Percentiles rank a stretch among this genome's conserved stretches.
Conservation (phyloP, 805 yeast genomes). For the Metschnikowia aberdeeniae region DNA sequence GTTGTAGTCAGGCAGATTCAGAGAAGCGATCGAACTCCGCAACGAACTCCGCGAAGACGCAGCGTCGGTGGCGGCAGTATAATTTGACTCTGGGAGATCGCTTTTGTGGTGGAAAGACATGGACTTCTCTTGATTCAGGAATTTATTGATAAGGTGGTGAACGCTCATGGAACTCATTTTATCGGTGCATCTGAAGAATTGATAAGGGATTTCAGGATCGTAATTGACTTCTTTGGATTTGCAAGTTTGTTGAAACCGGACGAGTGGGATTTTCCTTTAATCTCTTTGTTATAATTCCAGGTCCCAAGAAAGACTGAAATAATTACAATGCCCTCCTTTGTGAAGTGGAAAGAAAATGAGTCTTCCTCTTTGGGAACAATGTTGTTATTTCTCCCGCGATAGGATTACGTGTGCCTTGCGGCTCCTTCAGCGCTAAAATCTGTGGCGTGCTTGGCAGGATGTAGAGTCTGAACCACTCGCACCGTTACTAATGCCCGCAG, state of each 20-base stretch:
- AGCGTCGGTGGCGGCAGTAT: neutral
- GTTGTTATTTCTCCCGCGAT: slow-evolving; percentile 7
- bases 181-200: neutral
- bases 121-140: slow-evolving; percentile 11
- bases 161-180: slow-evolving; percentile 34
- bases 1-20: slow-evolving; percentile 4
- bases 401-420: neutral
- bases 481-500: too few species aligned
- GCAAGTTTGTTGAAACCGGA: too few species aligned
- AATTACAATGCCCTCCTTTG: neutral
- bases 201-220: neutral
- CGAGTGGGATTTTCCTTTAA: too few species aligned
- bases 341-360: slow-evolving; percentile 1
- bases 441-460: neutral
- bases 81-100: neutral
- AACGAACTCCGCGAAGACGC: slow-evolving; percentile 1
- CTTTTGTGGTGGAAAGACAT: neutral
- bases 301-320: too few species aligned
- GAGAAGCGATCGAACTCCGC: slow-evolving; percentile 2
- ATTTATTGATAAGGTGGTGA: slow-evolving; percentile 36
- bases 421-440: neutral
- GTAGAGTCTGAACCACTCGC: neutral
- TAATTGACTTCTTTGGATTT: too few species aligned
- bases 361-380: slow-evolving; percentile 1
- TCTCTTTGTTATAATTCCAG: too few species aligned